Percentiles rank a stretch among this genome's conserved stretches.
Evolutionary conservation across 192 early-diverging fungal genomes (phyloP).

Genomic region (Umbelopsis sp.): DNA sequence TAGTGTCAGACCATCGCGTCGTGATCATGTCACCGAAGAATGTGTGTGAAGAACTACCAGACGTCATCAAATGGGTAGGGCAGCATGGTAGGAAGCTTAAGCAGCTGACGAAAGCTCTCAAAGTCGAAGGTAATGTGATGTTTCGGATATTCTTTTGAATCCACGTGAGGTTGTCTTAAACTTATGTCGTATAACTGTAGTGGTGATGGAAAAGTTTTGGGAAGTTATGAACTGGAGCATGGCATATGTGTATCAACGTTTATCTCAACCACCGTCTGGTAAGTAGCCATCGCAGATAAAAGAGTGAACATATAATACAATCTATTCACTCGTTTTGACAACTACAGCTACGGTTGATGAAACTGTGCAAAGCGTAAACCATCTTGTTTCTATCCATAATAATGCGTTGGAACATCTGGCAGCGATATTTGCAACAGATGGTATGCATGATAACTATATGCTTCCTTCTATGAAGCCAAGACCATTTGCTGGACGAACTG

Average conservation of each 20-base stretch:
- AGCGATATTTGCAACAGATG: neutral
- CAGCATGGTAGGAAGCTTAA: neutral
- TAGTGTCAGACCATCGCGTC: neutral
- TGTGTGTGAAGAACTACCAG: neutral
- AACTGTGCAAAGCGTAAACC: neutral
- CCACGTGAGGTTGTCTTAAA: neutral
- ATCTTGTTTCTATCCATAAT: constrained; percentile 1
- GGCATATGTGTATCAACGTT: neutral
- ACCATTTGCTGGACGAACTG: constrained; percentile 1
- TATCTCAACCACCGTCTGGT: neutral
- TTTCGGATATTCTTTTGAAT: neutral
- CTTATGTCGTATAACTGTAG: neutral
- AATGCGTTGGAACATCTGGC: neutral
- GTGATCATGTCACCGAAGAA: constrained; percentile 2
- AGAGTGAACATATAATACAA: neutral
- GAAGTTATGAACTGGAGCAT: constrained; percentile 12
- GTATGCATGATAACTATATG: neutral
- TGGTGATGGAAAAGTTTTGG: neutral
- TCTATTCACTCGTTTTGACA: neutral
- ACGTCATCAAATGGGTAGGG: neutral
- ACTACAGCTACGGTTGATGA: neutral
- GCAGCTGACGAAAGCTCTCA: neutral
- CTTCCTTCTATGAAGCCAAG: neutral
- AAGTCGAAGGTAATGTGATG: neutral
- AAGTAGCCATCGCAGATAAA: neutral